Conservation (phyloP, 495 filamentous ascomycete genomes). For the Gamarada debralockiae region DNA sequence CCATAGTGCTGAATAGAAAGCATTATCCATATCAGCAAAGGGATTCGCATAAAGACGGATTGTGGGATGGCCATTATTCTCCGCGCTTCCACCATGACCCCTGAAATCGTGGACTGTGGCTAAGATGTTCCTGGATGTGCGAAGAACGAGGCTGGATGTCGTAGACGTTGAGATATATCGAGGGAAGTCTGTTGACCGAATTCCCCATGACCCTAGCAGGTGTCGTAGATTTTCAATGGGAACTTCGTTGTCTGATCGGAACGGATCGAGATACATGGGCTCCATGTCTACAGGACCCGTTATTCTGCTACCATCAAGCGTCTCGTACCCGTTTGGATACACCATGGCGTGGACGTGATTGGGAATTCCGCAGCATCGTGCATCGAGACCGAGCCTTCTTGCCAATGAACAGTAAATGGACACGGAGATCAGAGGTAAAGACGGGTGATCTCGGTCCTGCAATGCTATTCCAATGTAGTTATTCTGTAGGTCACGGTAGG, state of each 20-base stretch:
- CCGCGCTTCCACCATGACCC: constrained; percentile 17
- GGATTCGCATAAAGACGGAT: constrained; percentile 27
- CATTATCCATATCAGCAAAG: constrained; percentile 54
- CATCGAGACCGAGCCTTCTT: constrained; percentile 61
- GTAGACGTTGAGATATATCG: constrained; percentile 56
- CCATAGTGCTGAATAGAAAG: constrained; percentile 78
- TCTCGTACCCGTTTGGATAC: constrained; percentile 49
- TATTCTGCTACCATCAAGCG: constrained; percentile 53
- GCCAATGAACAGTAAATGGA: constrained; percentile 43
- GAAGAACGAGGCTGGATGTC: constrained; percentile 63
- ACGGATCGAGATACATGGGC: constrained; percentile 83
- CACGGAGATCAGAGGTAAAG: constrained; percentile 74
- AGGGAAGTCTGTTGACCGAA: constrained; percentile 45
- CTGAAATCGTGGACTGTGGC: constrained; percentile 37
- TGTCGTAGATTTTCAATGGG: constrained; percentile 50
- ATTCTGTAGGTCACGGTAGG: constrained; percentile 77
- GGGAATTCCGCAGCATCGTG: constrained; percentile 70
- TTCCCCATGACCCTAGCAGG: constrained; percentile 61
- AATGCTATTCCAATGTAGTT: constrained; percentile 78
- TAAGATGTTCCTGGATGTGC: constrained; percentile 78
- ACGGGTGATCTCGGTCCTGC: constrained; percentile 62
- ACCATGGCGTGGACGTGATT: constrained; percentile 77
- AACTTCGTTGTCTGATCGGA: constrained; percentile 64
- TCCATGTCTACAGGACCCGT: constrained; percentile 28
- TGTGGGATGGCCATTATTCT: constrained; percentile 19